These are phyloP conservation scores for Mycena galopus DNA, from an alignment of 768 basidiomycete genomes.

Conservation along the genomic window DNA sequence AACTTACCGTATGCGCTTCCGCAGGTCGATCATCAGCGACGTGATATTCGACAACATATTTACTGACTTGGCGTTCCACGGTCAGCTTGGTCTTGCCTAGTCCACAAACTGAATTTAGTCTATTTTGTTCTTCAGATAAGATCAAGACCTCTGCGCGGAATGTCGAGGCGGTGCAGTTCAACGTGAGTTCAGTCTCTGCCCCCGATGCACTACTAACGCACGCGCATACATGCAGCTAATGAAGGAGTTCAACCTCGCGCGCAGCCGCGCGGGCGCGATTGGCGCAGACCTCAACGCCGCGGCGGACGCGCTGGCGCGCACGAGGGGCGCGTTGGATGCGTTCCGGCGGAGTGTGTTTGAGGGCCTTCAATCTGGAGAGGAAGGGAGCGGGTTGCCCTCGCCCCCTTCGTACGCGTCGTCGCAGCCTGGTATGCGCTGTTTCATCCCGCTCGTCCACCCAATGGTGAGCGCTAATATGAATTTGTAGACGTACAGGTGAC, in stretches of 20 bases:
- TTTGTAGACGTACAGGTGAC: not conserved
- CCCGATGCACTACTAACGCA: not conserved
- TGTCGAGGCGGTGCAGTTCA: constrained; percentile 49
- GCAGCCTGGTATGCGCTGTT: not conserved
- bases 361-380: not conserved
- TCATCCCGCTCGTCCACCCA: too few species aligned
- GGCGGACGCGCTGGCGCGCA: constrained; percentile 29
- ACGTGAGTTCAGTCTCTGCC: not conserved
- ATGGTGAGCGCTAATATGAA: too few species aligned
- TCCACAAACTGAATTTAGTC: constrained; percentile 1
- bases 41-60: constrained; percentile 60
- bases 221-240: not conserved
- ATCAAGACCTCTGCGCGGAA: constrained; percentile 53
- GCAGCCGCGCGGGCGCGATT: not conserved
- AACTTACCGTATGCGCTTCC: not conserved
- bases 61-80: constrained; percentile 57
- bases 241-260: not conserved
- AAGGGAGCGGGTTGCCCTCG: not conserved
- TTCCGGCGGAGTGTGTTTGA: constrained; percentile 34
- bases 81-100: constrained; percentile 42
- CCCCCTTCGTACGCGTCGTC: not conserved
- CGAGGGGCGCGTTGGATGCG: constrained; percentile 30
- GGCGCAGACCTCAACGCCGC: constrained; percentile 38
- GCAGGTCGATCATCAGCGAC: constrained; percentile 47
- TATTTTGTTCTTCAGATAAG: constrained; percentile 47